phyloP scores from a whole-genome alignment of 176 grass and related monocot species.

The Urochloa ruziziensis region DNA sequence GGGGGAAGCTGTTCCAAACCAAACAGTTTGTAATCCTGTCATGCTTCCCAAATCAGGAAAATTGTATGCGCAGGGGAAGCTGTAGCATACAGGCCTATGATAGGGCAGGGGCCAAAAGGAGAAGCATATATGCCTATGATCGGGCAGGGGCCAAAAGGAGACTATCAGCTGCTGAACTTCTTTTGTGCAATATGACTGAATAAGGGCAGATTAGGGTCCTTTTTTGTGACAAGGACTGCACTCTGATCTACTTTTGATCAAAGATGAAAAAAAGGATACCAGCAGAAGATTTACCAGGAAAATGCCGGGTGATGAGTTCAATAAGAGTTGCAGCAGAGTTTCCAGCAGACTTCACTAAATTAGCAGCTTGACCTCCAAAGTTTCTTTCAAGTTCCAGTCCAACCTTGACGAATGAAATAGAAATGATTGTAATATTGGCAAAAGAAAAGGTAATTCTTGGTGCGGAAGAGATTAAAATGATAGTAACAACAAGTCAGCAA shows the following conservation, averaged over 20 bases:
- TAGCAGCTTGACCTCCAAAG: constrained; percentile 74
- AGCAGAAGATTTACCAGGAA: constrained; percentile 65
- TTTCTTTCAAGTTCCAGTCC: constrained; percentile 79
- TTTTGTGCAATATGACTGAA: neutral
- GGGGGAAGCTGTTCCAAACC: too few species aligned
- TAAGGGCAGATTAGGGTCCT: neutral
- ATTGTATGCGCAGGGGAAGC: neutral
- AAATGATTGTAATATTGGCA: neutral
- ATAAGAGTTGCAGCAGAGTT: constrained; percentile 82
- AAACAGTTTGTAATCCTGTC: neutral
- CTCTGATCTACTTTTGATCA: neutral
- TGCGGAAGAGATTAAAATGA: neutral
- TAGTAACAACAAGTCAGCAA: neutral
- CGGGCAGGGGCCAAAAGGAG: neutral
- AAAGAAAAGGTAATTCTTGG: neutral
- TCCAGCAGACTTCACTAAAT: constrained; percentile 74
- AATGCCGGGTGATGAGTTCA: constrained; percentile 74
- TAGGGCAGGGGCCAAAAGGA: neutral
- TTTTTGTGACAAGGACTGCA: neutral
- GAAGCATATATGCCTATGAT: neutral
- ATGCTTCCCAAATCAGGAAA: neutral
- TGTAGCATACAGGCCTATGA: neutral
- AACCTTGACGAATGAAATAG: constrained; percentile 41
- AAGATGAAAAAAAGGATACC: constrained; percentile 2
- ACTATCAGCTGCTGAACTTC: neutral